These are phyloP conservation scores for Quercus aquifolioides DNA, from an alignment of 306 rosid genomes.

Conservation along the genomic window DNA sequence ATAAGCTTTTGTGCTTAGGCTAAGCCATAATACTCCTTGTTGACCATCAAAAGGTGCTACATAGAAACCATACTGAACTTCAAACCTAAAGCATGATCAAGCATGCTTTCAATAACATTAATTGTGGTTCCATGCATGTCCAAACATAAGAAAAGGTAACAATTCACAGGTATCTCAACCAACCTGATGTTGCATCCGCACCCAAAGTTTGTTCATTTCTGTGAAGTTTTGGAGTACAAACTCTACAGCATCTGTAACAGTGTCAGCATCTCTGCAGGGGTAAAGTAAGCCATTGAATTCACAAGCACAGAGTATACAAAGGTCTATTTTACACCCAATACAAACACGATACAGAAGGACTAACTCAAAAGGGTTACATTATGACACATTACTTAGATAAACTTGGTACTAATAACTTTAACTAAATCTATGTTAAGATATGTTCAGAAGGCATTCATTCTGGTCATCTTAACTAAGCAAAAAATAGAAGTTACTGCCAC, in stretches of 20 bases:
- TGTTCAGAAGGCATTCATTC: background rate
- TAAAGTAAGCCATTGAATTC: constrained; percentile 1
- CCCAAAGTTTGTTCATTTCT: constrained; percentile 70
- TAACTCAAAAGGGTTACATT: background rate
- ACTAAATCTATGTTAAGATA: background rate
- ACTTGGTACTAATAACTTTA: background rate
- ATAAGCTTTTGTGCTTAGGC: background rate
- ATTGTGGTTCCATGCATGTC: constrained; percentile 40
- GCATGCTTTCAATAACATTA: background rate
- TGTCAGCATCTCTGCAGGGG: constrained; percentile 50
- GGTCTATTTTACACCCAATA: background rate
- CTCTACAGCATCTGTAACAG: constrained; percentile 57
- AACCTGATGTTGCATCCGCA: constrained; percentile 75
- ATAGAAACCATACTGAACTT: background rate
- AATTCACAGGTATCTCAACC: constrained; percentile 29
- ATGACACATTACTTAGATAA: background rate
- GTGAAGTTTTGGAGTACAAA: constrained; percentile 64
- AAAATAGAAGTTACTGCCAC: background rate
- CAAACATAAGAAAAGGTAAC: constrained; percentile 34
- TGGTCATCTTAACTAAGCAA: background rate
- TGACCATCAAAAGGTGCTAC: background rate
- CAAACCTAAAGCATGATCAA: background rate
- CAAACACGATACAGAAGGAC: background rate
- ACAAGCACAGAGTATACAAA: background rate
- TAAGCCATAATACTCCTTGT: background rate